Evolutionary conservation across 805 yeast species (phyloP).

Genomic region (Nakazawaea pomicola): DNA sequence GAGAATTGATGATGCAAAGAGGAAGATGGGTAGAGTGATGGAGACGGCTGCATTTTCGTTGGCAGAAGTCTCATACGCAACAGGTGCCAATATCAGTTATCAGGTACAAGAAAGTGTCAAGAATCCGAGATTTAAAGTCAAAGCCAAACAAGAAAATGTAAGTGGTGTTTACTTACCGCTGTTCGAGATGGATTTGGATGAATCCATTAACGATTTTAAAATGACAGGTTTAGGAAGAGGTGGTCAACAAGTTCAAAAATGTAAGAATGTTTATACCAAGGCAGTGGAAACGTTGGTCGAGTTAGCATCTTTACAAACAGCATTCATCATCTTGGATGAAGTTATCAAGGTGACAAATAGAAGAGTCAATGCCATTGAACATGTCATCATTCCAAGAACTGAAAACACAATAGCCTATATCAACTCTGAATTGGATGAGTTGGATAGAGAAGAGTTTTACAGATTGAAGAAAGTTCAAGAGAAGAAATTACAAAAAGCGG

Average conservation of each 20-base stretch:
- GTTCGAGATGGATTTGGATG: slow-evolving; percentile 80
- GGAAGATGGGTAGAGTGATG: slow-evolving; percentile 98
- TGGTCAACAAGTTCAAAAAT: slow-evolving; percentile 96
- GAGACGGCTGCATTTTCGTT: slow-evolving; percentile 96
- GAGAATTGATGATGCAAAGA: slow-evolving; percentile 90
- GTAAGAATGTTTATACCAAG: slow-evolving; percentile 86
- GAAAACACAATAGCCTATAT: slow-evolving; percentile 90
- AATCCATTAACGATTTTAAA: slow-evolving; percentile 86
- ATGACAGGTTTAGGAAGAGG: slow-evolving; percentile 97
- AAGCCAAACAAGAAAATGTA: slow-evolving; percentile 92
- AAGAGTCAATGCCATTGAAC: slow-evolving; percentile 98
- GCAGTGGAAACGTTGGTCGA: slow-evolving; percentile 98
- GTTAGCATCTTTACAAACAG: slow-evolving; percentile 93
- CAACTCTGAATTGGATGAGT: slow-evolving; percentile 93
- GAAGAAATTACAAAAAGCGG: slow-evolving; percentile 80
- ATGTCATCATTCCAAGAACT: slow-evolving; percentile 95
- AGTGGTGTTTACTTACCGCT: slow-evolving; percentile 94
- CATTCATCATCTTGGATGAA: slow-evolving; percentile 93
- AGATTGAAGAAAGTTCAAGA: slow-evolving; percentile 94
- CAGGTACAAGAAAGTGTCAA: slow-evolving; percentile 95
- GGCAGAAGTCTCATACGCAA: slow-evolving; percentile 96
- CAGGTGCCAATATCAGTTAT: slow-evolving; percentile 92
- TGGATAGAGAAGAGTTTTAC: slow-evolving; percentile 97
- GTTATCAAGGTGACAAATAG: slow-evolving; percentile 97
- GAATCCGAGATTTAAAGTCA: slow-evolving; percentile 83